Base-by-base conservation (phyloP, 2,329 filamentous ascomycete species). In the Fusarium sp. region DNA sequence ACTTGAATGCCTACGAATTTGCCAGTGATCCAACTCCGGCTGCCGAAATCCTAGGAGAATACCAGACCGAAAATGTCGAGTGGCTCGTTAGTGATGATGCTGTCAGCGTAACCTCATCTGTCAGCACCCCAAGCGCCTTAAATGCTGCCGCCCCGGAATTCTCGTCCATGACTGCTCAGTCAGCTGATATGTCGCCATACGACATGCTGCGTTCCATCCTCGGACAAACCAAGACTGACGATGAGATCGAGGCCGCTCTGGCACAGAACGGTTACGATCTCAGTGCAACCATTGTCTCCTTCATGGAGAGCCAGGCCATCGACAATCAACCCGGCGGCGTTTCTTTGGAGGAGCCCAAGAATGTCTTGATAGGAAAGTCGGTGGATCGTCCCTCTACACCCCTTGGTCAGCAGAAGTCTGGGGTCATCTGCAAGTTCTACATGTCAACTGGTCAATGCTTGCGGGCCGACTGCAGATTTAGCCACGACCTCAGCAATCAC, bases 201-300 rank as follows among this genome's bases (percentile, higher is more conserved):
- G 96, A 99, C 78, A 98, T 99, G 88, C 86, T 99, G 59, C 92
- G 96, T 67, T 98, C 95, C 8, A 97, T 99, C 43, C 85, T 99
- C 27, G 94, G 95, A 49, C 94, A 96, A 74, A 90, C 93, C 58
- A 91, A 92, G 76, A 92, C 93, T 4, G 95, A 98, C 75, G 94
- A 98, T 54, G 96, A 99, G 80, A 95, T 99, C 49, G 94, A 98
- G 78, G 87, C 90, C n/a, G 93, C 95, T 7, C 86, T 99, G 48
- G 93, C 95, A 71, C 86, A 90, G 62, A 95, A 98, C 78, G 92
- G 92, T 60, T 99, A 98, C 78, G 96, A 99, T 77, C 86, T 99
- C 25, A 97, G 94, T 73, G 93, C 95, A 48, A 97, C 96, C 4
- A 92, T 99, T 74, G 91, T 92, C 61, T 90, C 93, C 32, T 90